A percentile compares a stretch with the other conserved stretches of the same genome.
Evolutionary conservation across 2,329 filamentous ascomycete species (phyloP).

Genomic region (Cordyceps cateniannulata): DNA sequence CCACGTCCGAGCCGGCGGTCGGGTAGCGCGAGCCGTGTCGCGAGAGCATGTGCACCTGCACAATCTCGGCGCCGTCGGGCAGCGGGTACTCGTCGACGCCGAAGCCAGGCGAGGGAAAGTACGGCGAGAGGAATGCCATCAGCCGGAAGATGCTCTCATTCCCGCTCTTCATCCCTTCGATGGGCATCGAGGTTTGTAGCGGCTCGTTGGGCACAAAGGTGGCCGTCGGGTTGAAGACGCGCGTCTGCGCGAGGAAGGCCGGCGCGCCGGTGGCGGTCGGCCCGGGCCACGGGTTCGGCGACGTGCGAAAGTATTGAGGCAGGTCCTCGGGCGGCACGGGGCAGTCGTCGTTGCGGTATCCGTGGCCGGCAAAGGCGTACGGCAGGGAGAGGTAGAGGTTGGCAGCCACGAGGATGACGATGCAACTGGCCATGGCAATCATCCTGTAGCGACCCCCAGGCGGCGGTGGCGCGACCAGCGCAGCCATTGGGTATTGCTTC

Average conservation of each 20-base stretch:
- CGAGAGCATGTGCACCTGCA: conserved; percentile 65
- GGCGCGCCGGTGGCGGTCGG: conserved; percentile 64
- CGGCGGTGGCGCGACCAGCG: conserved; percentile 7
- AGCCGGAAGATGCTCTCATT: conserved; percentile 63
- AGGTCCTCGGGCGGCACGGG: conserved; percentile 33
- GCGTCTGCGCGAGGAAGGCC: conserved; percentile 66
- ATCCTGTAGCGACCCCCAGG: conserved; percentile 21
- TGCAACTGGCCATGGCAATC: conserved; percentile 25
- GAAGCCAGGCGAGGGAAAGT: conserved; percentile 65
- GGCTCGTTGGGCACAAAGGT: conserved; percentile 64
- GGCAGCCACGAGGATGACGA: conserved; percentile 31
- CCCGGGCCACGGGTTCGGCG: conserved; percentile 53
- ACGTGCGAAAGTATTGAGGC: conserved; percentile 59
- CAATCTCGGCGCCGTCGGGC: conserved; percentile 59
- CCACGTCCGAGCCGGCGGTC: conserved; percentile 51
- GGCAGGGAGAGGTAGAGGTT: conserved; percentile 32
- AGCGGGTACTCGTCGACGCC: conserved; percentile 66
- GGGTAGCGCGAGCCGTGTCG: conserved; percentile 71
- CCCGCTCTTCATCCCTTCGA: conserved; percentile 48
- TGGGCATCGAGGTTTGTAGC: conserved; percentile 64
- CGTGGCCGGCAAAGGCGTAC: conserved; percentile 19
- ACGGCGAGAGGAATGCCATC: conserved; percentile 62
- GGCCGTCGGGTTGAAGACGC: conserved; percentile 57
- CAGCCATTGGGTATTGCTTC: not conserved
- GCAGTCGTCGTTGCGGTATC: conserved; percentile 16